A percentile compares a stretch with the other conserved stretches of the same genome.
Conservation (phyloP, 345 rosid genomes). For the Populus simonii region DNA sequence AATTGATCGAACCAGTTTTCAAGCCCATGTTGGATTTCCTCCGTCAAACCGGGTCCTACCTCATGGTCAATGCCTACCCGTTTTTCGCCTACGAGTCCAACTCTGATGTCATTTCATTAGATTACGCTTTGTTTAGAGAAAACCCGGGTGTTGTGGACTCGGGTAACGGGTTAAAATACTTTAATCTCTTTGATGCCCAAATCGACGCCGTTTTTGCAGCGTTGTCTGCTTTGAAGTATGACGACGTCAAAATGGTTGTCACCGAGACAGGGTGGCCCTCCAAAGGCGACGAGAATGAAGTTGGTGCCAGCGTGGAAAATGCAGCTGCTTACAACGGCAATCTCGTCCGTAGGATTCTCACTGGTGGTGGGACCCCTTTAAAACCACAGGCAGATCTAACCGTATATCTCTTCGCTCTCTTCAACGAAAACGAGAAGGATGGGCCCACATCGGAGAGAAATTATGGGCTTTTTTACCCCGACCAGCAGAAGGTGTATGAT, state of each 20-base stretch:
- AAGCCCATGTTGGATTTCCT: slow-evolving; percentile 80
- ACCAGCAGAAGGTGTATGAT: slow-evolving; percentile 73
- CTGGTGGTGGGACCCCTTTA: slow-evolving; percentile 86
- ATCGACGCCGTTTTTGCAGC: slow-evolving; percentile 97
- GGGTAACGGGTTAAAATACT: slow-evolving; percentile 73
- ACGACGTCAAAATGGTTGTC: slow-evolving; percentile 62
- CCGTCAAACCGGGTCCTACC: slow-evolving; percentile 79
- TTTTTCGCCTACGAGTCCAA: slow-evolving; percentile 93
- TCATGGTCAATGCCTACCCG: slow-evolving; percentile 90
- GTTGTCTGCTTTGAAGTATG: slow-evolving; percentile 66
- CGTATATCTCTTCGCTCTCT: slow-evolving; percentile 85
- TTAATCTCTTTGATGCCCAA: slow-evolving; percentile 90
- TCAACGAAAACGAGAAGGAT: slow-evolving; percentile 74
- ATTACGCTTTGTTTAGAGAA: slow-evolving; percentile 81
- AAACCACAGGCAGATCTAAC: slow-evolving; percentile 77
- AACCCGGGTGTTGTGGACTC: slow-evolving; percentile 90
- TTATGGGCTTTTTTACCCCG: slow-evolving; percentile 87
- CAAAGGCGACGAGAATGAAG: slow-evolving; percentile 72
- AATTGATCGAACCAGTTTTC: slow-evolving; percentile 63
- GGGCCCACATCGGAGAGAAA: slow-evolving; percentile 92
- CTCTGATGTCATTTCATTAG: slow-evolving; percentile 83
- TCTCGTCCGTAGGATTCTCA: slow-evolving; percentile 67
- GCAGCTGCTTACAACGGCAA: slow-evolving; percentile 94
- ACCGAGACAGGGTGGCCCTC: slow-evolving; percentile 99
- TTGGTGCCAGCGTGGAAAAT: slow-evolving; percentile 62